A percentile compares a stretch with the other conserved stretches of the same genome.
phyloP scores from a whole-genome alignment of 2,329 filamentous ascomycete genomes.

The Periconia digitata region DNA sequence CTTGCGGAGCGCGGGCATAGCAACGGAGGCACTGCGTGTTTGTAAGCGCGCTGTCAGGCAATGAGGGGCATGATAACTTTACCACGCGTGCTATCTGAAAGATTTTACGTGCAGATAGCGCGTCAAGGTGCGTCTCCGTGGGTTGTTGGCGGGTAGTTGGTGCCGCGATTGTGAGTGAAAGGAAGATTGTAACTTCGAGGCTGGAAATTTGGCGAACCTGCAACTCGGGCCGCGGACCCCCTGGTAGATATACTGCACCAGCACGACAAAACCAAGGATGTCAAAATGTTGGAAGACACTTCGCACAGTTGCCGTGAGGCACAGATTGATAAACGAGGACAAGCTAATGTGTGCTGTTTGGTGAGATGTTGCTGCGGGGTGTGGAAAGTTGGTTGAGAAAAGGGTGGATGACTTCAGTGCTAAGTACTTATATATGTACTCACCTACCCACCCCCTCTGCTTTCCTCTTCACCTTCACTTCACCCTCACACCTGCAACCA shows the following conservation, averaged over 20 bases:
- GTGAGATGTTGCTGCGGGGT: no score
- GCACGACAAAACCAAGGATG: constrained; percentile 6
- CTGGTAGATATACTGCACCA: constrained; percentile 10
- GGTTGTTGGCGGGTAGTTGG: constrained; percentile 29
- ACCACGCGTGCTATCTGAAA: constrained; percentile 35
- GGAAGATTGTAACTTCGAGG: constrained; percentile 17
- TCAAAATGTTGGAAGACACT: neutral
- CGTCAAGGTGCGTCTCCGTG: constrained; percentile 28
- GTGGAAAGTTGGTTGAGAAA: no score
- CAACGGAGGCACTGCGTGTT: constrained; percentile 31
- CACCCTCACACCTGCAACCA: no score
- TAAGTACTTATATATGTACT: no score
- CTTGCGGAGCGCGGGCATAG: constrained; percentile 43
- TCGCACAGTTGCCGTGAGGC: neutral
- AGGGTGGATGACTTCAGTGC: no score
- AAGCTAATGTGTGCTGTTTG: no score
- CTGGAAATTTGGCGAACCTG: constrained; percentile 22
- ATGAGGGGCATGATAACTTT: constrained; percentile 17
- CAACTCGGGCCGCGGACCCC: constrained; percentile 9
- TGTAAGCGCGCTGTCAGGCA: constrained; percentile 31
- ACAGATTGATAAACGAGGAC: no score
- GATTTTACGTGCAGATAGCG: constrained; percentile 28
- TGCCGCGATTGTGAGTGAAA: constrained; percentile 9
- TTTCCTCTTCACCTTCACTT: no score
- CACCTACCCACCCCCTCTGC: no score